A percentile compares a stretch with the other conserved stretches of the same genome.
Evolutionary conservation across 2,329 filamentous ascomycete species (phyloP).

Genomic region (Periconia macrospinosa): DNA sequence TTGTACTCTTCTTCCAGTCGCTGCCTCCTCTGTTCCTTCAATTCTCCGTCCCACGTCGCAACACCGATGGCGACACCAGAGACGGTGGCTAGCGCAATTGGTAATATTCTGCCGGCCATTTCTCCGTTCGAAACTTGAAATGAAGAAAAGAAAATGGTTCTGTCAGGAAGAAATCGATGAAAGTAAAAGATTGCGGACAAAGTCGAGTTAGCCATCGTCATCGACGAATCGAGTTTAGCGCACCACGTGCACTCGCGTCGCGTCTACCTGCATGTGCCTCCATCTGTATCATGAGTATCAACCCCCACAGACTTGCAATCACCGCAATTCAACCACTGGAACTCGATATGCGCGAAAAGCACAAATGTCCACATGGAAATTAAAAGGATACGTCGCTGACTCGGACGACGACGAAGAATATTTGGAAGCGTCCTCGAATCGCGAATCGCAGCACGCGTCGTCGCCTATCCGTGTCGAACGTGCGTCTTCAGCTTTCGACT

Average conservation of each 20-base stretch:
- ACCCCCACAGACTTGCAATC: conserved; percentile 12
- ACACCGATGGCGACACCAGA: conserved; percentile 37
- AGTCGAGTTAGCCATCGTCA: neutral
- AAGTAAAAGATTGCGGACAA: neutral
- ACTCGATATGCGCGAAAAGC: conserved; percentile 37
- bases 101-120: conserved; percentile 40
- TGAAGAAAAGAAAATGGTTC: no score
- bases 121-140: neutral
- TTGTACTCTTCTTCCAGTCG: conserved; percentile 38
- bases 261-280: conserved; percentile 7
- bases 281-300: conserved; percentile 12
- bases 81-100: conserved; percentile 32
- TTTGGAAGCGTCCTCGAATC: conserved; percentile 24
- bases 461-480: conserved; percentile 20
- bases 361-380: conserved; percentile 54
- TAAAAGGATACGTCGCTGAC: conserved; percentile 53
- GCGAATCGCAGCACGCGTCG: conserved; percentile 14
- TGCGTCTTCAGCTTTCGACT: neutral
- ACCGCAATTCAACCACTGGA: conserved; percentile 1
- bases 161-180: no score
- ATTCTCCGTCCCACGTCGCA: conserved; percentile 37
- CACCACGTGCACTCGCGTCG: conserved; percentile 13
- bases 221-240: neutral
- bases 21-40: conserved; percentile 35
- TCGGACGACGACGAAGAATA: conserved; percentile 53